These are phyloP conservation scores for Eragrostis tef DNA, from an alignment of 202 grass and related monocot genomes.

Conservation along the genomic window DNA sequence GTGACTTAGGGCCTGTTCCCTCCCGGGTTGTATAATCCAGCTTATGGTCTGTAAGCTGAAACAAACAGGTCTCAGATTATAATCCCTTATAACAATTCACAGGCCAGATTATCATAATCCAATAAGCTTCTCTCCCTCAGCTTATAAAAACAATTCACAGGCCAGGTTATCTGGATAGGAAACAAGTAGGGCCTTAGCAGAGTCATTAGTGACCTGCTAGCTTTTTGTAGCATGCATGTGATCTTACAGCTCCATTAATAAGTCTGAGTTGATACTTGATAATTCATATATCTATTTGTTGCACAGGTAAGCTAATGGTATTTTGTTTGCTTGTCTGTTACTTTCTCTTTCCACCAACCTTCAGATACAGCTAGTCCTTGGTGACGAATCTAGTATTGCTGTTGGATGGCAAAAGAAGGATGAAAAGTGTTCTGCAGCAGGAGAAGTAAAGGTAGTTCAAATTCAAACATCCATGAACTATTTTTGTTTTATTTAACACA, in stretches of 20 bases:
- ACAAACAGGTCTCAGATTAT: too few relatives aligned
- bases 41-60: too few relatives aligned
- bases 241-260: slow-evolving; percentile 16
- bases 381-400: slow-evolving; percentile 79
- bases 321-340: slow-evolving; percentile 10
- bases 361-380: slow-evolving; percentile 96
- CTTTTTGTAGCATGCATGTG: slow-evolving; percentile 34
- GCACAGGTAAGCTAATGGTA: slow-evolving; percentile 12
- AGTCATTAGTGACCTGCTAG: slow-evolving; percentile 22
- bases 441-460: slow-evolving; percentile 84
- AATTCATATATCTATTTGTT: slow-evolving; percentile 16
- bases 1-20: too few relatives aligned
- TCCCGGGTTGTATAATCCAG: too few relatives aligned
- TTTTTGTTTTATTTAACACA: not conserved
- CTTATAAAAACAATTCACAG: too few relatives aligned
- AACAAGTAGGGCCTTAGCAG: not conserved
- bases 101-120: too few relatives aligned
- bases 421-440: slow-evolving; percentile 79
- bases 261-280: slow-evolving; percentile 5
- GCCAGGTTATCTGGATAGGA: too few relatives aligned
- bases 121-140: too few relatives aligned
- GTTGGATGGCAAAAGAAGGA: slow-evolving; percentile 97
- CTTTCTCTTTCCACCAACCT: slow-evolving; percentile 30
- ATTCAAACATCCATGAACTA: slow-evolving; percentile 13
- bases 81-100: too few relatives aligned